A percentile compares a stretch with the other conserved stretches of the same genome.
Evolutionary conservation across 805 yeast genomes (phyloP).

Genomic region (Wickerhamomyces mucosus): DNA sequence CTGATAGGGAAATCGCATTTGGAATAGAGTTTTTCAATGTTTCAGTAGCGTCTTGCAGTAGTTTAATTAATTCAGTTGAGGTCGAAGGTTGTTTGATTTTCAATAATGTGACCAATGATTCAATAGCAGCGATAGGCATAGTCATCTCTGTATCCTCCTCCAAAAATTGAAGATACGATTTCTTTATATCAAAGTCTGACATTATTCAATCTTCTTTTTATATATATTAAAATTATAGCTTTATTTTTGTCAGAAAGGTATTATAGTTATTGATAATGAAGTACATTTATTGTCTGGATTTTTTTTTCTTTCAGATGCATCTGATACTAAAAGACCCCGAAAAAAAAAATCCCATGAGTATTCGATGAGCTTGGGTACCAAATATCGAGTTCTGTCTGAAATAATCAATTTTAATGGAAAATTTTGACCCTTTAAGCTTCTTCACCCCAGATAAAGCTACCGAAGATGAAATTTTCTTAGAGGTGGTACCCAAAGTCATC

Average conservation of each 20-base stretch:
- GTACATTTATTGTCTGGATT: too few relatives aligned
- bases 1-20: constrained; percentile 87
- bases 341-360: too few relatives aligned
- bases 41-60: constrained; percentile 68
- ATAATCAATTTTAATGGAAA: too few relatives aligned
- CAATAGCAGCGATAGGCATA: constrained; percentile 99
- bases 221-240: too few relatives aligned
- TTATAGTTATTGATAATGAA: too few relatives aligned
- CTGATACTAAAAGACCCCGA: too few relatives aligned
- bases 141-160: constrained; percentile 94
- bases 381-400: too few relatives aligned
- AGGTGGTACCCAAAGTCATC: neutral
- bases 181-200: constrained; percentile 66
- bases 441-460: constrained; percentile 16
- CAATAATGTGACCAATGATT: constrained; percentile 78
- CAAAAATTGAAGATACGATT: constrained; percentile 69
- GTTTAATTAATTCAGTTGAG: constrained; percentile 81
- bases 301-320: too few relatives aligned
- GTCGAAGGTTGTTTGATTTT: constrained; percentile 83
- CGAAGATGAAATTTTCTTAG: neutral
- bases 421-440: constrained; percentile 29
- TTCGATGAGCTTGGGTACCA: too few relatives aligned
- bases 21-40: constrained; percentile 71
- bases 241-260: too few relatives aligned
- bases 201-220: constrained; percentile 5